Evolutionary conservation across 2,329 filamentous ascomycete species (phyloP).

Genomic region (Aspergillus japonicus): DNA sequence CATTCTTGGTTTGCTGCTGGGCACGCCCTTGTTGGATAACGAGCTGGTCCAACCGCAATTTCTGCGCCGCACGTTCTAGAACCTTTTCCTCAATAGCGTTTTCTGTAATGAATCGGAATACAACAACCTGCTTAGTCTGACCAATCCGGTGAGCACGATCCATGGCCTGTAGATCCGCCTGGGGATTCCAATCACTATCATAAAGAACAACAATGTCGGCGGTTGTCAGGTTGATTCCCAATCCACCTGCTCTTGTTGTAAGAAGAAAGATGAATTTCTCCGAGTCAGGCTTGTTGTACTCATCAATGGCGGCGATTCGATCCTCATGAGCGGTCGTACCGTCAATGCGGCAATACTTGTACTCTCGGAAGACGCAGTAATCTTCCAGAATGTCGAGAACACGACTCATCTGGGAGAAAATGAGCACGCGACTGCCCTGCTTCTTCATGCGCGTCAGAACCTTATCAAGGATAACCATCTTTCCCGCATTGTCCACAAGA

Average conservation of each 20-base stretch:
- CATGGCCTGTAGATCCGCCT: slow-evolving; percentile 98
- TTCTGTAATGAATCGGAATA: slow-evolving; percentile 96
- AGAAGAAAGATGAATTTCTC: slow-evolving; percentile 97
- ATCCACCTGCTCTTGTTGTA: slow-evolving; percentile 89
- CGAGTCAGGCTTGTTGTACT: slow-evolving; percentile 93
- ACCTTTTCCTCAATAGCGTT: slow-evolving; percentile 99
- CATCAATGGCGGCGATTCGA: slow-evolving; percentile 93
- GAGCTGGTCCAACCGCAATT: slow-evolving; percentile 90
- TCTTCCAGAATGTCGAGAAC: slow-evolving; percentile 95
- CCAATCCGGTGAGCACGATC: slow-evolving; percentile 97
- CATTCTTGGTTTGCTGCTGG: slow-evolving; percentile 84
- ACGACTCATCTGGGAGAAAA: slow-evolving; percentile 99
- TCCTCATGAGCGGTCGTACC: slow-evolving; percentile 96
- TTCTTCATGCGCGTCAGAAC: slow-evolving; percentile 77
- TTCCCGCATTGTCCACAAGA: slow-evolving; percentile 86
- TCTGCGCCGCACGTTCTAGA: slow-evolving; percentile 91
- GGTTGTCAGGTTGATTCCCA: slow-evolving; percentile 93
- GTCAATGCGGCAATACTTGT: slow-evolving; percentile 96
- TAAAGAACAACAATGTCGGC: slow-evolving; percentile 96
- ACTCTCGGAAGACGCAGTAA: slow-evolving; percentile 93
- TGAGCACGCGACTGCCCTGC: slow-evolving; percentile 91
- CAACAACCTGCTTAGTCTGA: slow-evolving; percentile 95
- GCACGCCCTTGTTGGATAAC: slow-evolving; percentile 97
- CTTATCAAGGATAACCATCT: slow-evolving; percentile 96
- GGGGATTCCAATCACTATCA: slow-evolving; percentile 98